Evolutionary conservation across 495 filamentous ascomycete species (phyloP).

Genomic region (Penicillium parvum): DNA sequence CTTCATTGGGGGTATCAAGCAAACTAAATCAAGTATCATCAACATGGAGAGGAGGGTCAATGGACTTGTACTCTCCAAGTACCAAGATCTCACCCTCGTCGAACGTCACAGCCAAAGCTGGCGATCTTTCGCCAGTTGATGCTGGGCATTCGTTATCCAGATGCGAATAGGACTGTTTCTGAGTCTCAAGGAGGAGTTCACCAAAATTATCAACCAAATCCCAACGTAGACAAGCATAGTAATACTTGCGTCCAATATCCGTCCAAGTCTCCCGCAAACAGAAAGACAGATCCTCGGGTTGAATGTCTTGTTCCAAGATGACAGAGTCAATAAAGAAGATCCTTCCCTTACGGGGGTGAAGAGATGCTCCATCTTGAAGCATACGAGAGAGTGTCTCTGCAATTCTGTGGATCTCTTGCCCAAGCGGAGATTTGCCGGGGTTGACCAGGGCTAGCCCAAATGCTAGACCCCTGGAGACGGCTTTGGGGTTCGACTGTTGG

Average conservation of each 20-base stretch:
- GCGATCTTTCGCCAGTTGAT: not conserved
- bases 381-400: constrained; percentile 12
- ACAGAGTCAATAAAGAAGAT: constrained; percentile 34
- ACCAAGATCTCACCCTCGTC: constrained; percentile 15
- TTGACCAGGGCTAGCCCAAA: constrained; percentile 25
- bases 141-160: not conserved
- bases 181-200: too few species aligned
- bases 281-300: constrained; percentile 18
- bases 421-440: constrained; percentile 12
- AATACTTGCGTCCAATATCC: constrained; percentile 25
- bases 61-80: constrained; percentile 23
- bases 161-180: too few species aligned
- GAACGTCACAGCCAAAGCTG: constrained; percentile 14
- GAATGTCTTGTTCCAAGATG: constrained; percentile 16
- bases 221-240: constrained; percentile 37
- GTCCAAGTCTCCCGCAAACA: constrained; percentile 31
- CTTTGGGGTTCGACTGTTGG: constrained; percentile 22
- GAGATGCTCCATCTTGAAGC: not conserved
- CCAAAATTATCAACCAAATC: not conserved
- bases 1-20: not conserved
- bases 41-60: constrained; percentile 5
- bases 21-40: not conserved
- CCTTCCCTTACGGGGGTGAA: constrained; percentile 15
- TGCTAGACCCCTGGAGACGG: constrained; percentile 8
- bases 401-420: constrained; percentile 21